phyloP scores from a whole-genome alignment of 2,329 filamentous ascomycete species.

The Cordyceps fumosorosea region DNA sequence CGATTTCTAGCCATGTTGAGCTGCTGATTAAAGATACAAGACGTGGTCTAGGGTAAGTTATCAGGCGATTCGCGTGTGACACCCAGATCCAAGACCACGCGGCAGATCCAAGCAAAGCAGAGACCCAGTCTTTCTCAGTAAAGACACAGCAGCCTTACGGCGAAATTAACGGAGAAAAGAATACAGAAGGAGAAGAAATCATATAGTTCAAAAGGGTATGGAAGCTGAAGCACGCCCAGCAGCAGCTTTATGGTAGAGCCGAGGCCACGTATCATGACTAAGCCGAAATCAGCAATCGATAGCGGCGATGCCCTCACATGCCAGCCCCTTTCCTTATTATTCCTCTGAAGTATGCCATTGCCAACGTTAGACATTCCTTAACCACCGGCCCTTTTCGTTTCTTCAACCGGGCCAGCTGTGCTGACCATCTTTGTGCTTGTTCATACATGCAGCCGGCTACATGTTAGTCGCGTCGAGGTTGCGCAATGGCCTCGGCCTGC shows the following conservation, averaged over 20 bases:
- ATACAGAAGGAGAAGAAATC: not conserved
- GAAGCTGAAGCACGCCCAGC: not conserved
- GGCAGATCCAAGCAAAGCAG: no score
- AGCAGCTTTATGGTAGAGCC: not conserved
- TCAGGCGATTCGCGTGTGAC: no score
- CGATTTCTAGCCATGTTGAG: no score
- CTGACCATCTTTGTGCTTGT: not conserved
- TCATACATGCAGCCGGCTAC: conserved; percentile 33
- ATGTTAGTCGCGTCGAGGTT: conserved; percentile 49
- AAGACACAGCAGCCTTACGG: not conserved
- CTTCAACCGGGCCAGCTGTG: conserved; percentile 7
- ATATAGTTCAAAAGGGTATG: not conserved
- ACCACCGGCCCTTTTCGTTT: not conserved
- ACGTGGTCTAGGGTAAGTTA: no score
- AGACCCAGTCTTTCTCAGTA: no score
- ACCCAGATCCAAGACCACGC: no score
- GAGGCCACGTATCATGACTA: conserved; percentile 8
- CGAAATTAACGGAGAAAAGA: not conserved
- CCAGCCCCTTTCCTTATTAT: conserved; percentile 5
- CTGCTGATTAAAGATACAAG: no score
- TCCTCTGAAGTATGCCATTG: not conserved
- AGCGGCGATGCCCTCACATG: conserved; percentile 14
- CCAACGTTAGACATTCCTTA: conserved; percentile 8
- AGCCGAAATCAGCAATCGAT: conserved; percentile 11
- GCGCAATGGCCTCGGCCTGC: conserved; percentile 49